Evolutionary conservation across 2,329 filamentous ascomycete species (phyloP), one percentile per base, ranked within the genome.

Genomic region (Penicillium sclerotigenum): DNA sequence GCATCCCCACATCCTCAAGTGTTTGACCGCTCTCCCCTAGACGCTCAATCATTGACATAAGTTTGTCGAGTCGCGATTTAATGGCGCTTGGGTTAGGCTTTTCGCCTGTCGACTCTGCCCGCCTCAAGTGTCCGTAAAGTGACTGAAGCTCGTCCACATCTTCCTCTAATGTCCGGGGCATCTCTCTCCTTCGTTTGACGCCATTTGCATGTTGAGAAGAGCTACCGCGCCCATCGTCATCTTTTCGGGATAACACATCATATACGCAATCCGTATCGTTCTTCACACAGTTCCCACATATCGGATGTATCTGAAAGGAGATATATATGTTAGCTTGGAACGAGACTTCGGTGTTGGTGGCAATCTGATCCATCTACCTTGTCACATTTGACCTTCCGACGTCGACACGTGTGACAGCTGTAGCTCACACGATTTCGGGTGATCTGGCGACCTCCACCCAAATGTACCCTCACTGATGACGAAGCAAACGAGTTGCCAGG

Each of bases 321-420:
- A 11, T 13, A 8, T 3, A 8, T 4, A 3, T 2, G 34, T 60
- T 31, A 60, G 56, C 16, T 13, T 33, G 5, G 5, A 26, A 38
- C 7, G 2, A 16, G 0, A 5, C 8, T 3, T 28, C 2, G 2
- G 6, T n/a, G 7, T 20, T 28, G 9, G 7, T 6, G 14, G 3
- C 2, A 22, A 16, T n/a, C 9, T 6, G 18, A 28, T 40, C 13
- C 20, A 54, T 34, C 10, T 62, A 71, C 69, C 66, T 78, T 77
- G 63, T 77, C 72, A 58, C 77, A 79, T 70, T 78, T 79, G 47
- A 79, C 75, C 59, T 79, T 79, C 29, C 77, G 71, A 55, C 74
- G 66, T 46, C 77, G 73, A 65, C 77, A 79, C 1, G 70, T 75
- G 61, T 77, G 72, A 57, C 77, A 79, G 59, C 75, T 77, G 59